Conservation (phyloP, 495 filamentous ascomycete species). For the Usnea hakonensis region DNA sequence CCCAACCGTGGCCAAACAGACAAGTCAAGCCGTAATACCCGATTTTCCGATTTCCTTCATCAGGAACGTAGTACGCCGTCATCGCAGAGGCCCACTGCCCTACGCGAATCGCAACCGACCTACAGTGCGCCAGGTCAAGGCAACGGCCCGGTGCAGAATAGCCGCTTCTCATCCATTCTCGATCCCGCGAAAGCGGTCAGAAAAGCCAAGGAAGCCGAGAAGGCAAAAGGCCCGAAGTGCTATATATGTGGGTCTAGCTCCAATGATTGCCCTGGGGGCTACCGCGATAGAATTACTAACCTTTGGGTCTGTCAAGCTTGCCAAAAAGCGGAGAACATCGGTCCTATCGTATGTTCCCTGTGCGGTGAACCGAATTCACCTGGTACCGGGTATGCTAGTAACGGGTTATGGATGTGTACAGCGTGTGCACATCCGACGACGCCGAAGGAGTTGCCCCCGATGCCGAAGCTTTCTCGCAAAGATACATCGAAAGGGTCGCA, state of each 20-base stretch:
- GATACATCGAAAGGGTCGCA: neutral
- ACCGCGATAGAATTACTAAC: neutral
- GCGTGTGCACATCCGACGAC: constrained; percentile 1
- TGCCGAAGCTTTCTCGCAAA: neutral
- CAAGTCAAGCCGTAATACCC: neutral
- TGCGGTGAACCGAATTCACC: constrained; percentile 6
- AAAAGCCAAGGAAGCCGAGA: neutral
- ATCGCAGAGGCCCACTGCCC: neutral
- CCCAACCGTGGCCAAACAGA: neutral
- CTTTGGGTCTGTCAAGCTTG: neutral
- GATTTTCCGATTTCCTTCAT: constrained; percentile 4
- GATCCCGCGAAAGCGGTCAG: neutral
- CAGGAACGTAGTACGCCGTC: neutral
- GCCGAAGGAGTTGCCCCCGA: constrained; percentile 12
- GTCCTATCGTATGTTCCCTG: neutral
- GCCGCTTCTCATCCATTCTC: neutral
- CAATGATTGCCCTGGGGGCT: neutral
- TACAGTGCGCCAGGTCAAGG: neutral
- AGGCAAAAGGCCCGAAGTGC: neutral
- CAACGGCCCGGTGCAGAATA: neutral
- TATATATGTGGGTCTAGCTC: neutral
- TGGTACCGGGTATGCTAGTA: neutral
- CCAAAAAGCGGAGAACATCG: neutral
- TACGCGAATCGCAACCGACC: neutral
- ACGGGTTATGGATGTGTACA: constrained; percentile 7